phyloP scores from a whole-genome alignment of 2,329 filamentous ascomycete species.

The Keithomyces neogunnii region DNA sequence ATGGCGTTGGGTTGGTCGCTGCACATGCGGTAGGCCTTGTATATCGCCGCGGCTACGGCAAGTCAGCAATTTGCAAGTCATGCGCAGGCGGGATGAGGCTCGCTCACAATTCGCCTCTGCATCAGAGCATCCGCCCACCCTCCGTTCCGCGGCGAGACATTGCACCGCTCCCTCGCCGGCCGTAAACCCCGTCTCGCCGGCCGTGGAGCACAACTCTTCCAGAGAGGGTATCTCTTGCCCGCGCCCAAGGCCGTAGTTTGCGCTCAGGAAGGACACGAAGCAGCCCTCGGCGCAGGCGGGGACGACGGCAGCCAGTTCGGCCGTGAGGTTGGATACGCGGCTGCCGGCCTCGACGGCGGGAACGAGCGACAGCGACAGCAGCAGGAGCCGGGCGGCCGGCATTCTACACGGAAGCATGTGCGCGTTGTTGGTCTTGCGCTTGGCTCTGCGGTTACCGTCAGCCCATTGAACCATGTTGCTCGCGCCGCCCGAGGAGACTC shows the following conservation, averaged over 20 bases:
- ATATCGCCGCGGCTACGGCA: constrained; percentile 28
- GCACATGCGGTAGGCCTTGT: constrained; percentile 53
- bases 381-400: constrained; percentile 15
- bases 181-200: constrained; percentile 54
- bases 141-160: constrained; percentile 50
- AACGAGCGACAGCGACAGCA: constrained; percentile 20
- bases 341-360: constrained; percentile 18
- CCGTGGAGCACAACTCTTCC: constrained; percentile 54
- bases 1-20: constrained; percentile 37
- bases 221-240: constrained; percentile 46
- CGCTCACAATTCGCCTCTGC: constrained; percentile 28
- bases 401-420: neutral
- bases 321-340: constrained; percentile 17
- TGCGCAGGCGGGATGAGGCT: neutral
- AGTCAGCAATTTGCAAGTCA: neutral
- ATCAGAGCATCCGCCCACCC: constrained; percentile 41
- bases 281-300: constrained; percentile 53
- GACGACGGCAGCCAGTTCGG: constrained; percentile 34
- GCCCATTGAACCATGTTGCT: no score
- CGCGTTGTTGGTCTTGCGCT: neutral
- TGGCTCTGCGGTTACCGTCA: no score
- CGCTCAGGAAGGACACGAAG: constrained; percentile 52
- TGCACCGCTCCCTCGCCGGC: constrained; percentile 63
- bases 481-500: neutral
- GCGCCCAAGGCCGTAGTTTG: constrained; percentile 42